Evolutionary conservation across 2,329 filamentous ascomycete genomes (phyloP), one percentile per base, ranked within the genome.

Genomic region (Diplodia corticola): DNA sequence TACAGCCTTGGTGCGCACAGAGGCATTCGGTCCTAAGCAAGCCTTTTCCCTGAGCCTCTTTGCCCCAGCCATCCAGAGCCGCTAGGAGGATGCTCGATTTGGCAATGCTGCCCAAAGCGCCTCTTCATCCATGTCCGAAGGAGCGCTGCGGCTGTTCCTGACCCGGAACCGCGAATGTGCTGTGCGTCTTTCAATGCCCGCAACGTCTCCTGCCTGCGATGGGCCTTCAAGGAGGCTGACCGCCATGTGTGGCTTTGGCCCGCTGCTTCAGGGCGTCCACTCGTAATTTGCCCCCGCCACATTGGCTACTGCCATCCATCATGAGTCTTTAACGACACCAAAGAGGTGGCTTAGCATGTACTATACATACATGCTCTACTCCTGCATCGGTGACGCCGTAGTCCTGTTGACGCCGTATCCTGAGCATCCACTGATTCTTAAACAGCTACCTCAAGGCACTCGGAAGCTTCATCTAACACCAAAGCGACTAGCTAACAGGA

Each of bases 151-250:
- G n/a, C 17, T 49, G 30, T 61, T n/a, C 10, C 20, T 33, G 13
- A 46, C 33, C 40, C 40, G 46, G 44, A 26, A 13, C 22, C 48
- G 17, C 44, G 26, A 28, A 44, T 49, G 48, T 48, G 40, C 40
- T 28, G 55, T 13, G 17, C 30, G 15, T 13, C 37, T 60, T 44
- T 60, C 55, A 60, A 60, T 60, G 55, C 55, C 55, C 55, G 55
- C 55, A 57, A 13, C 55, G 44, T 48, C 40, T 33, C 55, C 17
- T 48, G 22, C 40, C 46, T 46, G 37, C 24, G 10, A 20, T 37
- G 40, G 20, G 37, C 4, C 12, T 48, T 48, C 55, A 26, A 48
- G 26, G 24, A 20, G 37, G 17, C 37, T 48, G 33, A 40, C 35
- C 12, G 37, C 24, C 20, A 20, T 59, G 24, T 48, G 57, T 61